Conservation (phyloP, 768 basidiomycete species). For the Lepiota subincarnata region DNA sequence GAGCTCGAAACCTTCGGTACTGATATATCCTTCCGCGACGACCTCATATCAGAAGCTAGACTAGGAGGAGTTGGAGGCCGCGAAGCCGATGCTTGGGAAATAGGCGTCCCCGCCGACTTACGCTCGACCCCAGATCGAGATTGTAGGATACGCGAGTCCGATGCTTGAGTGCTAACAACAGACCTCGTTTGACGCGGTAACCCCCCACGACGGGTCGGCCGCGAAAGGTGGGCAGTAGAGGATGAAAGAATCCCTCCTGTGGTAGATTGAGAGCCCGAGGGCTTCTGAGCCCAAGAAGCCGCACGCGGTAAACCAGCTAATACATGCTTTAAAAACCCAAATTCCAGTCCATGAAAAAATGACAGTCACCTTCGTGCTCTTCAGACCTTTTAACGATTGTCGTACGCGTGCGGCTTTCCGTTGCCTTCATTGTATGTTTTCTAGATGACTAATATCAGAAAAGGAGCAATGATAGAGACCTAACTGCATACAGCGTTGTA, state of each 20-base stretch:
- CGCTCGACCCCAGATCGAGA: slow-evolving; percentile 39
- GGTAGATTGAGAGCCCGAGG: slow-evolving; percentile 17
- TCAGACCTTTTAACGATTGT: slow-evolving; percentile 49
- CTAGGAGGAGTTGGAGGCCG: slow-evolving; percentile 53
- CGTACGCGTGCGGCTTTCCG: slow-evolving; percentile 61
- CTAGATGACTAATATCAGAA: slow-evolving; percentile 33
- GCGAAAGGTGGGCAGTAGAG: slow-evolving; percentile 25
- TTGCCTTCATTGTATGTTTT: slow-evolving; percentile 91
- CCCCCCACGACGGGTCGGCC: slow-evolving; percentile 39
- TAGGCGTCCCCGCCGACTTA: slow-evolving; percentile 38
- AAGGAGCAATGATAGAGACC: slow-evolving; percentile 1
- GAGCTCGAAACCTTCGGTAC: slow-evolving; percentile 28
- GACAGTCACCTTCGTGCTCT: slow-evolving; percentile 53
- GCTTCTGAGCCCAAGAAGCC: slow-evolving; percentile 59
- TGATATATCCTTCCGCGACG: slow-evolving; percentile 21
- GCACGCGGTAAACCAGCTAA: slow-evolving; percentile 59
- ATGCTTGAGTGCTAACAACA: slow-evolving; percentile 20
- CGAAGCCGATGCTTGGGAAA: slow-evolving; percentile 48
- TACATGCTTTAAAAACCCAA: slow-evolving; percentile 11
- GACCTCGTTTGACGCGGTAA: slow-evolving; percentile 46
- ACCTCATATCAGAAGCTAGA: slow-evolving; percentile 40
- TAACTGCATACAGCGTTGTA: slow-evolving; percentile 67
- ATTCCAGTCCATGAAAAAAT: not conserved
- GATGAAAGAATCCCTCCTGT: slow-evolving; percentile 1
- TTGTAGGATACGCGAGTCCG: slow-evolving; percentile 29